Percentiles rank a stretch among this genome's conserved stretches.
phyloP scores from a whole-genome alignment of 1,139 yeast species.

The Magnusiomyces ingens region DNA sequence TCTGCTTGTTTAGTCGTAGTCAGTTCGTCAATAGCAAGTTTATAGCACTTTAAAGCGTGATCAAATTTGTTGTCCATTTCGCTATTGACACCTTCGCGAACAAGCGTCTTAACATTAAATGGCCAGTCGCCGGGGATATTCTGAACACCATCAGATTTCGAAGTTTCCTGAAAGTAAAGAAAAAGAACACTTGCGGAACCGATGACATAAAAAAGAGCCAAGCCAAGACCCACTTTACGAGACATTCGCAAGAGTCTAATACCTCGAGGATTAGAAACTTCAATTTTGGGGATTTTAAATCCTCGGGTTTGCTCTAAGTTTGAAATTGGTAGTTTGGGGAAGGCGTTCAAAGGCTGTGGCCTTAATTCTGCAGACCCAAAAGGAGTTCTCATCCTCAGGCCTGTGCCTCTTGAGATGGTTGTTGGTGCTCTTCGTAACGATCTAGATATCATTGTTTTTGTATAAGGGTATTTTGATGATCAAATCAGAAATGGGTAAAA shows the following conservation, averaged over 20 bases:
- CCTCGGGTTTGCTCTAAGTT: constrained; percentile 2
- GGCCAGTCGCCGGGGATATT: constrained; percentile 31
- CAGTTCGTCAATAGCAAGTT: constrained; percentile 25
- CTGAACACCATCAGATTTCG: constrained; percentile 26
- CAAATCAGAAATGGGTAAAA: too few species aligned
- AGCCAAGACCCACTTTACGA: constrained; percentile 13
- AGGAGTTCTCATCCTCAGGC: too few species aligned
- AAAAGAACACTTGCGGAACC: constrained; percentile 20
- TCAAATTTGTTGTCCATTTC: constrained; percentile 25
- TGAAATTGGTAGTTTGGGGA: not conserved
- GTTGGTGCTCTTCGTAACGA: too few species aligned
- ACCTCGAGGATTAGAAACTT: constrained; percentile 17
- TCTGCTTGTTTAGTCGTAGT: constrained; percentile 21
- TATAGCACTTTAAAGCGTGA: constrained; percentile 21
- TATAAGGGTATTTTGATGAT: too few species aligned
- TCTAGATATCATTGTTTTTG: too few species aligned
- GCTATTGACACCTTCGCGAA: constrained; percentile 28
- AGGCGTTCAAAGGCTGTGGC: not conserved
- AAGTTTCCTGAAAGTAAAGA: constrained; percentile 22
- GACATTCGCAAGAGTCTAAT: constrained; percentile 16
- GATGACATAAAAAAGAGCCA: constrained; percentile 22
- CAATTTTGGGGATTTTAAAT: constrained; percentile 8
- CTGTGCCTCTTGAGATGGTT: too few species aligned
- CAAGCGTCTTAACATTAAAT: constrained; percentile 23
- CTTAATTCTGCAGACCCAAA: too few species aligned